These are phyloP conservation scores for Thermothelomyces thermophilus DNA, from an alignment of 2,329 filamentous ascomycete species.

Conservation along the genomic window DNA sequence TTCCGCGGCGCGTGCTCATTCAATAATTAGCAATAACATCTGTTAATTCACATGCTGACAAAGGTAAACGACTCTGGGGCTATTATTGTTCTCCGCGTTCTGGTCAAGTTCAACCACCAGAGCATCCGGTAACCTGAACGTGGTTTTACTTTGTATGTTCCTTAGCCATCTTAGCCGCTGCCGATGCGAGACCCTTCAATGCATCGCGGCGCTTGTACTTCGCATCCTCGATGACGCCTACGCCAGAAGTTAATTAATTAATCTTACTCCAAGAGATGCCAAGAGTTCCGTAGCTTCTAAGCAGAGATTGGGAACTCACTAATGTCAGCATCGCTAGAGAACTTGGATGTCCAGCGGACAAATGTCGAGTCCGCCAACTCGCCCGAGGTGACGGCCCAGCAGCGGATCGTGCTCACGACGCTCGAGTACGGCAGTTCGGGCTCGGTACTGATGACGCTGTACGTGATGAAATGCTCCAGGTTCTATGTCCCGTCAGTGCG, in stretches of 20 bases:
- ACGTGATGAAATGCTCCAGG: conserved; percentile 70
- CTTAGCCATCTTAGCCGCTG: conserved; percentile 32
- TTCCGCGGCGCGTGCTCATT: too few species aligned
- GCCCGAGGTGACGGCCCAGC: conserved; percentile 60
- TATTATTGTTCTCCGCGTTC: too few species aligned
- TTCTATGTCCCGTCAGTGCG: conserved; percentile 35
- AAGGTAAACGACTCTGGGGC: too few species aligned
- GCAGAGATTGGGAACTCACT: conserved; percentile 45
- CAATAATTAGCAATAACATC: too few species aligned
- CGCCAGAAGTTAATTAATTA: not conserved
- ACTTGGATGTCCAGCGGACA: conserved; percentile 62
- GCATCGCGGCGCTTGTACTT: conserved; percentile 72
- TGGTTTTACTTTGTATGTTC: conserved; percentile 10
- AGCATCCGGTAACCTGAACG: too few species aligned
- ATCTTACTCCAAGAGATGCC: not conserved
- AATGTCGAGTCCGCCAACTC: conserved; percentile 58
- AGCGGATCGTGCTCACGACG: conserved; percentile 60
- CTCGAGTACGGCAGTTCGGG: conserved; percentile 60
- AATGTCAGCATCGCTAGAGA: conserved; percentile 63
- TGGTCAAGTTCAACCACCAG: too few species aligned
- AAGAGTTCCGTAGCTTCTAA: not conserved
- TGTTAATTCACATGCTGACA: too few species aligned
- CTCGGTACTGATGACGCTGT: conserved; percentile 61
- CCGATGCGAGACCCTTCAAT: conserved; percentile 57
- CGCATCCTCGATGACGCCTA: conserved; percentile 66